These are phyloP conservation scores for Chiua sp. DNA, from an alignment of 1,284 basidiomycete species.

Conservation along the genomic window DNA sequence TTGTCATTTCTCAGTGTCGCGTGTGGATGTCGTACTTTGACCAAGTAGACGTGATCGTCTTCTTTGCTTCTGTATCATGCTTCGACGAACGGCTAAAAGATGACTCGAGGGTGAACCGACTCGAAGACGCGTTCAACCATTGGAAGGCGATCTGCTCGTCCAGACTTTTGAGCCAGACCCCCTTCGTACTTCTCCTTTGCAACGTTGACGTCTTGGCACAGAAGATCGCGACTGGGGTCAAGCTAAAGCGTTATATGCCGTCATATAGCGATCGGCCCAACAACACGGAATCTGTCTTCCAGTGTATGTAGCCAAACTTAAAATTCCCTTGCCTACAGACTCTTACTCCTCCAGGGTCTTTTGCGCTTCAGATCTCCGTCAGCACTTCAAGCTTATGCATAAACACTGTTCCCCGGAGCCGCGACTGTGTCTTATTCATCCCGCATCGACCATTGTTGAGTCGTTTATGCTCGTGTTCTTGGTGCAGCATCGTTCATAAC, in stretches of 20 bases:
- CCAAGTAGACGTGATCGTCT: constrained; percentile 72
- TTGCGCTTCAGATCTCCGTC: constrained; percentile 42
- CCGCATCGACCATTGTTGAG: constrained; percentile 66
- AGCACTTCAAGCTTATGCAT: constrained; percentile 63
- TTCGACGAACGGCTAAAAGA: constrained; percentile 72
- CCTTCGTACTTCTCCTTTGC: constrained; percentile 67
- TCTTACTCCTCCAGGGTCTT: no score
- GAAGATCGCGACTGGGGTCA: constrained; percentile 60
- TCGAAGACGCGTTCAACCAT: constrained; percentile 67
- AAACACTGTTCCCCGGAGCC: constrained; percentile 52
- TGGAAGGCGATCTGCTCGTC: constrained; percentile 68
- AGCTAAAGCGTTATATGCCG: constrained; percentile 59
- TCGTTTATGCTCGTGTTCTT: neutral
- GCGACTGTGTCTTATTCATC: constrained; percentile 58
- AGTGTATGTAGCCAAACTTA: constrained; percentile 42
- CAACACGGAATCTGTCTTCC: constrained; percentile 43
- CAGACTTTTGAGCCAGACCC: constrained; percentile 57
- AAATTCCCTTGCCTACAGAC: neutral
- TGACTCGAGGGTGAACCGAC: constrained; percentile 61
- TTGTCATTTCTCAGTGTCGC: constrained; percentile 45
- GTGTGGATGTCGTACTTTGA: constrained; percentile 77
- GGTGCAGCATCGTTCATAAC: constrained; percentile 5
- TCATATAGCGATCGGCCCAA: constrained; percentile 68
- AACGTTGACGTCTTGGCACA: constrained; percentile 65
- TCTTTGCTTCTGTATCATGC: constrained; percentile 69